Percentiles rank a stretch among this genome's conserved stretches.
phyloP scores from a whole-genome alignment of 2,329 filamentous ascomycete species.

The Clarireedia sp. region DNA sequence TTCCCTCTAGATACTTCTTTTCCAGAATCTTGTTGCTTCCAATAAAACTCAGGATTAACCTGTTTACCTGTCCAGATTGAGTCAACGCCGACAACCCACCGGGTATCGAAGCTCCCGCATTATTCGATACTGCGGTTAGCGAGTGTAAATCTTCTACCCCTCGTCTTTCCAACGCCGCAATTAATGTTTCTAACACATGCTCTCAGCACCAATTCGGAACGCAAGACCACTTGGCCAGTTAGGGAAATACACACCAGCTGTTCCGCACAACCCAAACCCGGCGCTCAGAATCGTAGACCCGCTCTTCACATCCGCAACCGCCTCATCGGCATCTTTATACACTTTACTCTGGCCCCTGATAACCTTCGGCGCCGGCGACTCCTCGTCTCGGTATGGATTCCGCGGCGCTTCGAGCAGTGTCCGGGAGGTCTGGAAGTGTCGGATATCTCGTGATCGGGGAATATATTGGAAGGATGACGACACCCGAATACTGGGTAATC shows the following conservation, averaged over 20 bases:
- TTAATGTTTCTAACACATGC: conserved; percentile 52
- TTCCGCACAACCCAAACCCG: conserved; percentile 50
- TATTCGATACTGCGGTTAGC: conserved; percentile 71
- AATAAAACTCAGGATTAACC: conserved; percentile 66
- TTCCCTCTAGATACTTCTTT: conserved; percentile 63
- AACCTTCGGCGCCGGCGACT: conserved; percentile 8
- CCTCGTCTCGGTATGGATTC: conserved; percentile 2
- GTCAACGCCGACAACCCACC: conserved; percentile 61
- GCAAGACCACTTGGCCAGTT: too few relatives aligned
- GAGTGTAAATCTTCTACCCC: conserved; percentile 46
- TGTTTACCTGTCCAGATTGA: conserved; percentile 58
- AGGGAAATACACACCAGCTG: background rate
- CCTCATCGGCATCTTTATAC: conserved; percentile 14
- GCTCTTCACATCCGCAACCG: conserved; percentile 32
- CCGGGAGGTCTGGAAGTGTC: conserved; percentile 5
- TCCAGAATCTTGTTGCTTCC: conserved; percentile 71
- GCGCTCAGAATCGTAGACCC: conserved; percentile 65
- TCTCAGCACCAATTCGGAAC: background rate
- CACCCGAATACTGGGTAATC: background rate
- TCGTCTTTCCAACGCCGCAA: conserved; percentile 54
- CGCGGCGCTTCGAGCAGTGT: conserved; percentile 5
- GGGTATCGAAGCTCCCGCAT: conserved; percentile 61
- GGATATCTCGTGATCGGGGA: conserved; percentile 4
- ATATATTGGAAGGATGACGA: conserved; percentile 1
- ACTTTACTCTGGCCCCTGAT: conserved; percentile 12